These are phyloP conservation scores for Alternaria triticimaculans DNA, from an alignment of 2,329 filamentous ascomycete genomes.

Conservation along the genomic window DNA sequence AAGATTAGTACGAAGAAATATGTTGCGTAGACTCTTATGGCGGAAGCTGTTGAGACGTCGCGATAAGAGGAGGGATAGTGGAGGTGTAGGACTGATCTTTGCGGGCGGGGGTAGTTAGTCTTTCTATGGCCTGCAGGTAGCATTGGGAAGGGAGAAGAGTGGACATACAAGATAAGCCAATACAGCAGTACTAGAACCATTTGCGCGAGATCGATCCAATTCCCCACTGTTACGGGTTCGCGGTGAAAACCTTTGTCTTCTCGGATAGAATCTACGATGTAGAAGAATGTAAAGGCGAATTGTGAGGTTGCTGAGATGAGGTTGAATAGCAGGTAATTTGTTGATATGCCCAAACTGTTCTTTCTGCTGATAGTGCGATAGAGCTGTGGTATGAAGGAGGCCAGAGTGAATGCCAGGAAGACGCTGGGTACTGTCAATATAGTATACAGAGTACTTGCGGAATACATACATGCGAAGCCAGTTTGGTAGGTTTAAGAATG, in stretches of 20 bases:
- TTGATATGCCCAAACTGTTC: neutral
- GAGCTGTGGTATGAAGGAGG: neutral
- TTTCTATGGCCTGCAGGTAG: no score
- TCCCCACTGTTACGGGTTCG: neutral
- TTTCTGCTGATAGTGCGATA: neutral
- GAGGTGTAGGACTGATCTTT: neutral
- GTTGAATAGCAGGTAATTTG: neutral
- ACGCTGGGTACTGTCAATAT: neutral
- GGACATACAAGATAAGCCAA: neutral
- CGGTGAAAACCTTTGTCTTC: neutral
- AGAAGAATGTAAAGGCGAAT: neutral
- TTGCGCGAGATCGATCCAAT: neutral
- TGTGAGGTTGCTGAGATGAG: neutral
- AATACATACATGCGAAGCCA: neutral
- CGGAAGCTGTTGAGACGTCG: neutral
- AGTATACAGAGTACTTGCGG: accelerated
- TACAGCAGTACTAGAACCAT: neutral
- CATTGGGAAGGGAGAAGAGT: no score
- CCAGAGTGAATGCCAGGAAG: accelerated
- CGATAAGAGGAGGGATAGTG: neutral
- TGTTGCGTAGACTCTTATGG: neutral
- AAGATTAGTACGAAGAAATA: neutral
- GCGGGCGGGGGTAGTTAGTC: no score
- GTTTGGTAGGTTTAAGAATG: accelerated
- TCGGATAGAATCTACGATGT: neutral